phyloP scores from a whole-genome alignment of 768 basidiomycete species.

The Serendipita indica region DNA sequence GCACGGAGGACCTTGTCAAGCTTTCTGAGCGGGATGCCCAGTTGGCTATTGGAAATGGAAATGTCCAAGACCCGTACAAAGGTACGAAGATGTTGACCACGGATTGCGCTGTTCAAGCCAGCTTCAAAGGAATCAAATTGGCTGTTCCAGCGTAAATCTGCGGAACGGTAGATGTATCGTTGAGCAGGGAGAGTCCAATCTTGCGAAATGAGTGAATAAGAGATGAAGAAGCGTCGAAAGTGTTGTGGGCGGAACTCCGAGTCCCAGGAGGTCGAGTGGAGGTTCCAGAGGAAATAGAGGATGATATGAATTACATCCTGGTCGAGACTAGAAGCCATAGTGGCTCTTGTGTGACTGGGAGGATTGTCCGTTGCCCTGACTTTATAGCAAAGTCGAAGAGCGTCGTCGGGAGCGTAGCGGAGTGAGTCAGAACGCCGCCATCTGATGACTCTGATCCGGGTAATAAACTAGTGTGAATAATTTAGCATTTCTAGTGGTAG shows the following conservation, averaged over 20 bases:
- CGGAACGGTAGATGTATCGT: not conserved
- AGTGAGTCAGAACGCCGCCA: too few species aligned
- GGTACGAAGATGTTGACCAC: not conserved
- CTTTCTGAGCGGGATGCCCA: not conserved
- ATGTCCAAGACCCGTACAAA: not conserved
- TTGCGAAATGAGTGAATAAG: constrained; percentile 1
- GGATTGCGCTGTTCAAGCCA: not conserved
- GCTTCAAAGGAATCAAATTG: not conserved
- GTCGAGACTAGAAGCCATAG: not conserved
- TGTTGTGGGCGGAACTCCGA: constrained; percentile 6
- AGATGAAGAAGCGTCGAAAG: not conserved
- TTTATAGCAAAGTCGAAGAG: too few species aligned
- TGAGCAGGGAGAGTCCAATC: not conserved
- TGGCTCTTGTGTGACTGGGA: too few species aligned
- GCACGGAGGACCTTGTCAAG: not conserved
- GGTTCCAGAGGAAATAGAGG: constrained; percentile 1
- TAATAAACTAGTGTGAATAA: too few species aligned
- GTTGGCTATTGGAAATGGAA: not conserved
- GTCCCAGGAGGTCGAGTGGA: not conserved
- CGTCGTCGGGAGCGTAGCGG: too few species aligned
- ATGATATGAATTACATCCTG: not conserved
- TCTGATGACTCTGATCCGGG: too few species aligned
- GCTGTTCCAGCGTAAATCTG: not conserved
- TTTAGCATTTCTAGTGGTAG: too few species aligned
- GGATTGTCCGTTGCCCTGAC: too few species aligned